Evolutionary conservation across 345 rosid species (phyloP).

Genomic region (Barbarea vulgaris): DNA sequence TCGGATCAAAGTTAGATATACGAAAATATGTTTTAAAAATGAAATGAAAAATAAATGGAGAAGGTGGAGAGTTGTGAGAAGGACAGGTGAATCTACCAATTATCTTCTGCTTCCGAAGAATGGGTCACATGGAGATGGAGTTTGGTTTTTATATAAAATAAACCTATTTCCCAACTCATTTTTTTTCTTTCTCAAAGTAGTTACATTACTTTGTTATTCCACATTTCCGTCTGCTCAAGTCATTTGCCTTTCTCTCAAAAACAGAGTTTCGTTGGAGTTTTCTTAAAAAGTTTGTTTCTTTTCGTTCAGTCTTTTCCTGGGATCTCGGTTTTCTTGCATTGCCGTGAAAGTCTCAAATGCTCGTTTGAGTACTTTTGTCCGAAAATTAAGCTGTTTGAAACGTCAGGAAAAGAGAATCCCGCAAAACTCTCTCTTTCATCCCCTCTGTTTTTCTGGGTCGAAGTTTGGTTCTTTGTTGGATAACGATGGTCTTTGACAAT

Average conservation of each 20-base stretch:
- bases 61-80: slow-evolving; percentile 40
- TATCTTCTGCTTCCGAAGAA: slow-evolving; percentile 26
- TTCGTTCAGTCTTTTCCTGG: background rate
- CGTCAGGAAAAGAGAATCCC: slow-evolving; percentile 24
- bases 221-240: background rate
- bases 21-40: background rate
- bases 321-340: slow-evolving; percentile 32
- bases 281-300: background rate
- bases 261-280: slow-evolving; percentile 28
- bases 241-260: slow-evolving; percentile 8
- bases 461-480: slow-evolving; percentile 9
- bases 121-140: slow-evolving; percentile 37
- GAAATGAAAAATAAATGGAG: slow-evolving; percentile 23
- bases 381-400: slow-evolving; percentile 19
- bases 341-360: slow-evolving; percentile 40
- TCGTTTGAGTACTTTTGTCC: slow-evolving; percentile 26
- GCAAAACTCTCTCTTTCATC: slow-evolving; percentile 25
- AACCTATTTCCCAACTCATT: slow-evolving; percentile 29
- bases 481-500: slow-evolving; percentile 23
- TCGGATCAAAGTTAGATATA: slow-evolving; percentile 8
- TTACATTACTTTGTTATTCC: background rate
- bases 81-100: slow-evolving; percentile 39
- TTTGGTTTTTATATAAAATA: slow-evolving; percentile 10
- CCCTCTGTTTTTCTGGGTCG: slow-evolving; percentile 27
- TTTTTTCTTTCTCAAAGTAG: background rate